phyloP scores from a whole-genome alignment of 2,329 filamentous ascomycete species.

The Calonectria hongkongensis region DNA sequence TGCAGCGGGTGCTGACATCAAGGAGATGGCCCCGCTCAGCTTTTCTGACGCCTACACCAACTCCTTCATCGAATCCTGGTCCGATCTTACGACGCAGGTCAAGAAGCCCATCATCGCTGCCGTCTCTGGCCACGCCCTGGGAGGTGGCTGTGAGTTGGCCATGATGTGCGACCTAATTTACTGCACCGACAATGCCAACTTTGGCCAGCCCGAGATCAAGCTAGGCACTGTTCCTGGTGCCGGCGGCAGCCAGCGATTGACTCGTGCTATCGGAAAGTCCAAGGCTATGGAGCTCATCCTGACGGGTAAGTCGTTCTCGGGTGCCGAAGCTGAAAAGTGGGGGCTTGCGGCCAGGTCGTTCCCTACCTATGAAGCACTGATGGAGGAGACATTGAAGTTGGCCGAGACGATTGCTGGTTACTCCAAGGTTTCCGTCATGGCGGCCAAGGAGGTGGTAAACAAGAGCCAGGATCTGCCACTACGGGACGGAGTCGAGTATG shows the following conservation, averaged over 20 bases:
- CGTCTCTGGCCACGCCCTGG: slow-evolving; percentile 94
- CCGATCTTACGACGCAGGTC: slow-evolving; percentile 85
- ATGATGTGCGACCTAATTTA: slow-evolving; percentile 99
- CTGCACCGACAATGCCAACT: slow-evolving; percentile 89
- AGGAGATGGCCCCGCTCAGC: slow-evolving; percentile 96
- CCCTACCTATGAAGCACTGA: slow-evolving; percentile 85
- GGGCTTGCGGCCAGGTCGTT: slow-evolving; percentile 91
- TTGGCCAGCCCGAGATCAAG: slow-evolving; percentile 98
- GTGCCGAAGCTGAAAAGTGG: slow-evolving; percentile 90
- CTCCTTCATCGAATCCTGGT: slow-evolving; percentile 98
- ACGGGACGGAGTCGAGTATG: slow-evolving; percentile 94
- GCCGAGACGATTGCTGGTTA: slow-evolving; percentile 93
- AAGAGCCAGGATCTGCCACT: slow-evolving; percentile 96
- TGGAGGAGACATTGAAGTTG: slow-evolving; percentile 87
- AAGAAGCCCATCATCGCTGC: slow-evolving; percentile 97
- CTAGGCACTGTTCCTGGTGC: slow-evolving; percentile 94
- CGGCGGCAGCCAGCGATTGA: slow-evolving; percentile 92
- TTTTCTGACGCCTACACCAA: slow-evolving; percentile 91
- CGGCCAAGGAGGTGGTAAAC: slow-evolving; percentile 98
- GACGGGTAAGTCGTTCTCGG: slow-evolving; percentile 89
- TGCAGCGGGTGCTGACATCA: slow-evolving; percentile 97
- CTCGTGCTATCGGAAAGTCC: slow-evolving; percentile 87
- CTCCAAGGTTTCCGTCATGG: slow-evolving; percentile 90
- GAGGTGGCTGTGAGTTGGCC: slow-evolving; percentile 95
- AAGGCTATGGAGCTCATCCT: slow-evolving; percentile 94